Conservation (phyloP, 371 early-diverging fungal genomes). For the Mortierella sp. region DNA sequence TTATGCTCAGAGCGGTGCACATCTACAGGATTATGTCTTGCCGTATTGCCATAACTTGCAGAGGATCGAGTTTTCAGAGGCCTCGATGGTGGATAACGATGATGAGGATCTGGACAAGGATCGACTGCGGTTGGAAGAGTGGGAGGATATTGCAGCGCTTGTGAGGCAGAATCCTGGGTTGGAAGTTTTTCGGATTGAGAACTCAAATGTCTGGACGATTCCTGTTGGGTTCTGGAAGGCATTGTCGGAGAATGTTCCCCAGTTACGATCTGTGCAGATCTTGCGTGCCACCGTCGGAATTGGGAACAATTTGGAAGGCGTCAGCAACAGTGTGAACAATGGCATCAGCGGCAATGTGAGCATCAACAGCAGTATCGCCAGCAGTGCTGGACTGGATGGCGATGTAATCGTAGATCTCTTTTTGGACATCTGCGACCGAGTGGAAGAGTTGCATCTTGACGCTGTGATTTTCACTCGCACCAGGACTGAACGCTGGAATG, state of each 20-base stretch:
- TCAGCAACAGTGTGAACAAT: background rate
- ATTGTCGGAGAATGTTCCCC: background rate
- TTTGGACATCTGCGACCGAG: background rate
- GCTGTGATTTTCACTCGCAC: background rate
- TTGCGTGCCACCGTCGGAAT: background rate
- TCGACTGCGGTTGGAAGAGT: background rate
- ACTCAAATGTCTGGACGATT: background rate
- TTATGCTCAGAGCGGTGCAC: background rate
- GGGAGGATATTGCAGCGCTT: background rate
- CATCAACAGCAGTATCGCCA: background rate
- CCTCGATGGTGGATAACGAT: background rate
- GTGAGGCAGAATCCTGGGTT: background rate
- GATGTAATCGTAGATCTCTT: background rate
- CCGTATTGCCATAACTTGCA: background rate
- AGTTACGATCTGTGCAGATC: background rate
- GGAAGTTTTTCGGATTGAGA: background rate
- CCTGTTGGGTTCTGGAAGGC: slow-evolving; percentile 1
- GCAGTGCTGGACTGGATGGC: background rate
- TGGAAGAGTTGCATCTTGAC: background rate
- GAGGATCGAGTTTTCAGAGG: background rate
- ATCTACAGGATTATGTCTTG: background rate
- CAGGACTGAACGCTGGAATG: background rate
- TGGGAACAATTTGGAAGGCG: background rate
- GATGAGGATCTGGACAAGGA: background rate
- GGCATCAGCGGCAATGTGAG: background rate